These are phyloP conservation scores for Kazachstania taianensis DNA, from an alignment of 805 yeast species.

Conservation along the genomic window DNA sequence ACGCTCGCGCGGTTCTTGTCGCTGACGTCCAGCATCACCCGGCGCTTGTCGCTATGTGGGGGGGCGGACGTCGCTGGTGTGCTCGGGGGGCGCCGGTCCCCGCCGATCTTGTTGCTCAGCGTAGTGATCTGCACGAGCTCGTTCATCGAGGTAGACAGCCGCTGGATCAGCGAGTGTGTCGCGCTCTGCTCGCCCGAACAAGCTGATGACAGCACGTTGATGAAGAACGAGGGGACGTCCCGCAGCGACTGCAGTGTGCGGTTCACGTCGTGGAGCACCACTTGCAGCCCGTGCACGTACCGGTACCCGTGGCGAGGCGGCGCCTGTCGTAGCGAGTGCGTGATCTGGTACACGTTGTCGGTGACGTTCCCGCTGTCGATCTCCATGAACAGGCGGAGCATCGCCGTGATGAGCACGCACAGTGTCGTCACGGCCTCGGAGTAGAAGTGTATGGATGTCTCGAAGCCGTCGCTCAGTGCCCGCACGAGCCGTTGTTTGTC, in stretches of 20 bases:
- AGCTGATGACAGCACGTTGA: not conserved
- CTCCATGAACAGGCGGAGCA: too few relatives aligned
- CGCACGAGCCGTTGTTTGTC: not conserved
- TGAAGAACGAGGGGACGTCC: not conserved
- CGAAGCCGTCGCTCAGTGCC: not conserved
- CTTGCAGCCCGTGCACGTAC: not conserved
- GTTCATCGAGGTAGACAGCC: constrained; percentile 26
- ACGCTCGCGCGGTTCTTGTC: not conserved
- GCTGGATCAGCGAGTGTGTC: constrained; percentile 21
- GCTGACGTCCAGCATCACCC: not conserved
- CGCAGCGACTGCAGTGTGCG: not conserved
- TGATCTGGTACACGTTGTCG: too few relatives aligned
- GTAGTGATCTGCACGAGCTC: constrained; percentile 22
- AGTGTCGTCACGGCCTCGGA: too few relatives aligned
- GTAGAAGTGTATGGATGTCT: too few relatives aligned
- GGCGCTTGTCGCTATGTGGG: too few relatives aligned
- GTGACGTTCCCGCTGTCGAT: too few relatives aligned
- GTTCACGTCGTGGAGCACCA: not conserved
- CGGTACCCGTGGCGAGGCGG: too few relatives aligned
- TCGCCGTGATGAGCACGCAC: too few relatives aligned
- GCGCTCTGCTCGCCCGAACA: constrained; percentile 8
- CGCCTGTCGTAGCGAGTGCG: too few relatives aligned
- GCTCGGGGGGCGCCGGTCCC: not conserved
- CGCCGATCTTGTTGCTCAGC: not conserved
- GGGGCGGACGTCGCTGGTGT: too few relatives aligned